Evolutionary conservation across 2,329 filamentous ascomycete species (phyloP), one percentile per base, ranked within the genome.

Genomic region (Botrytis fabae): DNA sequence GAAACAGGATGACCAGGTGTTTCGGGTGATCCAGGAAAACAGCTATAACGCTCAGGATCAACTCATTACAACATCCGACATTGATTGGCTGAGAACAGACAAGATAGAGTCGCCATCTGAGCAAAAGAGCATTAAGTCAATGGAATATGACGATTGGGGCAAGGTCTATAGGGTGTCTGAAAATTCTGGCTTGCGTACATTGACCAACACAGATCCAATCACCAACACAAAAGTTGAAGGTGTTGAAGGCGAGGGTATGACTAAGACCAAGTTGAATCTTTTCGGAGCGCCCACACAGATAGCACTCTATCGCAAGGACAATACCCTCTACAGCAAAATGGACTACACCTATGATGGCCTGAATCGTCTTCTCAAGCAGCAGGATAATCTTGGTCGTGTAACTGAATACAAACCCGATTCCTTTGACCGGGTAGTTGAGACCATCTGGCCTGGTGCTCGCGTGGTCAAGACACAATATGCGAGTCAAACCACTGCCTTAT

Each of bases 271-370:
- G 32, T 65, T 71, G 38, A 71, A 71, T 46, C 18, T 65, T 18
- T 71, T 71, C 35, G 69, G 60, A 16, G 46, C 46, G 4, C 69
- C 69, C 3, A 65, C 46, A 46, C 69, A 71, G 38, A 65, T 32
- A 65, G 44, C 69, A 25, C 60, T 71, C 5, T 38, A 65, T 9
- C 18, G 65, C 51, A 63, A 32, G 8, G 25, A 71, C 16, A 35
- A 32, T 48, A 38, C 60, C 12, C 25, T 65, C 12, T 71, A 71
- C 6, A 71, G 69, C 60, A 71, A 71, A 25, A n/a, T 71, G 38
- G 46, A 71, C 25, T 71, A 71, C n/a, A 65, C 35, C n/a, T 71
- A 71, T 22, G 60, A 71, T 65, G 69, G 69, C 16, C 44, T 71
- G 35, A 44, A 44, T 10, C 46, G 69, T 4, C 69, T 65, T 20